A percentile compares a stretch with the other conserved stretches of the same genome.
Conservation (phyloP, 345 rosid species). For the Arabis hirsuta region DNA sequence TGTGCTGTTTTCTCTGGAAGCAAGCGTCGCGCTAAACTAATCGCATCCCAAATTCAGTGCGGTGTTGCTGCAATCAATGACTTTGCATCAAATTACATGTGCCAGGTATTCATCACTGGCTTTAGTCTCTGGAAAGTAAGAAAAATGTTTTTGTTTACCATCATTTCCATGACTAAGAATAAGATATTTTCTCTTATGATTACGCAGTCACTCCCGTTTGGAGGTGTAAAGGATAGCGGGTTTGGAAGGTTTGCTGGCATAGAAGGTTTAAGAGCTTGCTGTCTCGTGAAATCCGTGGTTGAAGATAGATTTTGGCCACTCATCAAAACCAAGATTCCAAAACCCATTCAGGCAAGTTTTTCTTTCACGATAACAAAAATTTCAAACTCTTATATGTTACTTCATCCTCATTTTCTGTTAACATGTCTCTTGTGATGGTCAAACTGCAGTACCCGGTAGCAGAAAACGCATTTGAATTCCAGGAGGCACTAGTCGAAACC, state of each 20-base stretch:
- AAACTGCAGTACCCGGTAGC: conserved; percentile 75
- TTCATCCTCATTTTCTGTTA: not conserved
- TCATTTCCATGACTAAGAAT: conserved; percentile 2
- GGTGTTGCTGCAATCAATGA: conserved; percentile 96
- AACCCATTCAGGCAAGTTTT: conserved; percentile 81
- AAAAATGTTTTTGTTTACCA: not conserved
- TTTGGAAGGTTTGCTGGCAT: conserved; percentile 94
- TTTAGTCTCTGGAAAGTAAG: not conserved
- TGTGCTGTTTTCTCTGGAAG: conserved; percentile 93
- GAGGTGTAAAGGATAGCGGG: conserved; percentile 96
- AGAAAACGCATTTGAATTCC: conserved; percentile 87
- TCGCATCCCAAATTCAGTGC: conserved; percentile 84
- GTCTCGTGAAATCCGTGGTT: conserved; percentile 90
- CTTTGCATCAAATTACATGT: conserved; percentile 90
- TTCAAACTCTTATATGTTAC: not conserved
- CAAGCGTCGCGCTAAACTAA: conserved; percentile 73
- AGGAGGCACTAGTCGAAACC: conserved; percentile 78
- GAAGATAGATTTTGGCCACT: conserved; percentile 99
- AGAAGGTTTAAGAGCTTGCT: conserved; percentile 95
- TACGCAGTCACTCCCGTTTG: conserved; percentile 92
- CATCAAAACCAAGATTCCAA: conserved; percentile 85
- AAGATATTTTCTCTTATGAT: conserved; percentile 10
- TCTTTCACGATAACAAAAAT: not conserved
- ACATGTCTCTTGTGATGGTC: conserved; percentile 23
- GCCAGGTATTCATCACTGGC: conserved; percentile 65